Evolutionary conservation across 768 basidiomycete genomes (phyloP).

Genomic region (Boletus edulis): DNA sequence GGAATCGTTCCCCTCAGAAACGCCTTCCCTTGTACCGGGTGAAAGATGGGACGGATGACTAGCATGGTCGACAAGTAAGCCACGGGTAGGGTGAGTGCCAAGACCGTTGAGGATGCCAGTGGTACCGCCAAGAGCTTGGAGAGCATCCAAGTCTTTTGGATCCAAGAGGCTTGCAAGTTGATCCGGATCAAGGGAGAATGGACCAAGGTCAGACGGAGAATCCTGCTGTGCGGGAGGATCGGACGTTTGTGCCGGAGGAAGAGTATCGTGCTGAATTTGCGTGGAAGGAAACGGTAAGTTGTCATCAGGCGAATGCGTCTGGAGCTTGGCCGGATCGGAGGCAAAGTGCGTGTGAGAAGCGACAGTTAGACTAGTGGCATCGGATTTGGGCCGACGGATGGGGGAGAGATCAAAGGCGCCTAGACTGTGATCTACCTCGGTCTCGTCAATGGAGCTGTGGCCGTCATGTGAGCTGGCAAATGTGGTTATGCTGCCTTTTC

Average conservation of each 20-base stretch:
- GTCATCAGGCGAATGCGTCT: slow-evolving; percentile 1
- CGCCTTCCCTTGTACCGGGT: slow-evolving; percentile 30
- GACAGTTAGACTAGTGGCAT: slow-evolving; percentile 33
- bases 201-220: slow-evolving; percentile 52
- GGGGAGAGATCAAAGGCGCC: slow-evolving; percentile 25
- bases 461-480: slow-evolving; percentile 43
- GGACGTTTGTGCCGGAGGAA: slow-evolving; percentile 16
- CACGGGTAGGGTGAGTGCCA: slow-evolving; percentile 58
- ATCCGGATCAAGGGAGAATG: slow-evolving; percentile 73
- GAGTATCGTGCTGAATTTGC: slow-evolving; percentile 23
- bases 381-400: slow-evolving; percentile 36
- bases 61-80: slow-evolving; percentile 32
- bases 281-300: slow-evolving; percentile 13
- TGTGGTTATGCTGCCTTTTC: slow-evolving; percentile 61
- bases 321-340: slow-evolving; percentile 32
- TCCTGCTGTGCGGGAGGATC: slow-evolving; percentile 33
- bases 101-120: slow-evolving; percentile 66
- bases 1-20: slow-evolving; percentile 34
- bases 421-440: slow-evolving; percentile 46
- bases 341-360: slow-evolving; percentile 39
- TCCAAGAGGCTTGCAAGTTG: slow-evolving; percentile 85
- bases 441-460: slow-evolving; percentile 39
- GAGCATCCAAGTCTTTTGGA: slow-evolving; percentile 72
- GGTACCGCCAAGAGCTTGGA: slow-evolving; percentile 71
- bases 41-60: slow-evolving; percentile 5